Evolutionary conservation across 176 grass and related monocot genomes (phyloP).

Genomic region (Musa schizocarpa): DNA sequence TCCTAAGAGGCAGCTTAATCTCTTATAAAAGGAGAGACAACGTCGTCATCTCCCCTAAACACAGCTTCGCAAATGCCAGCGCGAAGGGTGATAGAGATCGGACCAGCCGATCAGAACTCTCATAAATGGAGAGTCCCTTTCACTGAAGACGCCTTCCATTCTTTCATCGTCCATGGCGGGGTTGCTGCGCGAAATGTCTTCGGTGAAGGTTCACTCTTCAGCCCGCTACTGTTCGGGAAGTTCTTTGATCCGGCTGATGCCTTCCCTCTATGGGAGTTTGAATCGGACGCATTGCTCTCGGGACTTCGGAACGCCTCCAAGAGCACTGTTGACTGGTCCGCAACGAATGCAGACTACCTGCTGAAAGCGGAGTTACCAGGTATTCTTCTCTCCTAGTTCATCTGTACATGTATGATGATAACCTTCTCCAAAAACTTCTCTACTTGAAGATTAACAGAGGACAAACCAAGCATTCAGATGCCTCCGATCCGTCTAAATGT

Average conservation of each 20-base stretch:
- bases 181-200: conserved; percentile 50
- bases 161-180: conserved; percentile 33
- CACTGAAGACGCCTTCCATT: conserved; percentile 45
- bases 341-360: conserved; percentile 49
- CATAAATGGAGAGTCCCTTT: conserved; percentile 70
- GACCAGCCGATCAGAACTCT: conserved; percentile 11
- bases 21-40: background rate
- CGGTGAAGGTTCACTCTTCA: conserved; percentile 61
- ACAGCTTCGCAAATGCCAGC: conserved; percentile 35
- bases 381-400: background rate
- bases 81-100: conserved; percentile 57
- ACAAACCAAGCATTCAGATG: no score
- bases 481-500: no score
- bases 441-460: no score
- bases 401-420: no score
- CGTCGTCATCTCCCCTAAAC: background rate
- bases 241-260: conserved; percentile 92
- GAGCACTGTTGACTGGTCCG: conserved; percentile 51
- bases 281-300: conserved; percentile 53
- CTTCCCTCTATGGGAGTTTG: conserved; percentile 81
- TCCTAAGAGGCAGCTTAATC: background rate
- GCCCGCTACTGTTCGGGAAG: conserved; percentile 73
- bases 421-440: no score
- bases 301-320: conserved; percentile 32
- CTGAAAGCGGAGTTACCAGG: conserved; percentile 54